phyloP scores from a whole-genome alignment of 2,329 filamentous ascomycete species.

The Periconia macrospinosa region DNA sequence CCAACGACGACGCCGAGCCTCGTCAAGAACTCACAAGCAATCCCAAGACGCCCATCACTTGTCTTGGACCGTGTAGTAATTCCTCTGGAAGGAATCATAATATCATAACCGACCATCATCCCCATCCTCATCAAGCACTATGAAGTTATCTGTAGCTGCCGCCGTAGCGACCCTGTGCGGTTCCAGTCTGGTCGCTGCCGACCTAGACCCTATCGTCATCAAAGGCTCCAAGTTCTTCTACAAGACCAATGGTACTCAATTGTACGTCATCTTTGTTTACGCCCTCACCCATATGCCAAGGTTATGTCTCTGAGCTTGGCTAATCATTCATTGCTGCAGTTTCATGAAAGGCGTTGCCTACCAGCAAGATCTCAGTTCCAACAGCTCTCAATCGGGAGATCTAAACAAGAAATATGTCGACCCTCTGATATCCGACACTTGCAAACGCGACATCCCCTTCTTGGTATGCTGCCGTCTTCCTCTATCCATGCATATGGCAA shows the following conservation, averaged over 20 bases:
- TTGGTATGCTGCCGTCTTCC: neutral
- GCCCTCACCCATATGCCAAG: neutral
- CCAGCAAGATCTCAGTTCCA: constrained; percentile 70
- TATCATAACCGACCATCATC: constrained; percentile 1
- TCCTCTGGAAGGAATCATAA: constrained; percentile 17
- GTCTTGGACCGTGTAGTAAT: constrained; percentile 20
- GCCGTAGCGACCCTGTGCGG: constrained; percentile 58
- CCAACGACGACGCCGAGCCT: constrained; percentile 1
- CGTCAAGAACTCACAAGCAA: constrained; percentile 21
- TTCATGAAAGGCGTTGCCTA: constrained; percentile 95
- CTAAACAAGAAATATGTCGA: constrained; percentile 67
- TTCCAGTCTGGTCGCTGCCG: constrained; percentile 53
- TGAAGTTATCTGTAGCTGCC: constrained; percentile 57
- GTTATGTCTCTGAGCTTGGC: constrained; percentile 7
- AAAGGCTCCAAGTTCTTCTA: constrained; percentile 92
- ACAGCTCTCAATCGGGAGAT: constrained; percentile 56
- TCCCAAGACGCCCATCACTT: constrained; percentile 25
- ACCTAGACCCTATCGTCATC: constrained; percentile 66
- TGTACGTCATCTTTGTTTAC: constrained; percentile 35
- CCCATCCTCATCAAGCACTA: constrained; percentile 51
- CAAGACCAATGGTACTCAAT: constrained; percentile 75
- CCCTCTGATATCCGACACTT: constrained; percentile 75
- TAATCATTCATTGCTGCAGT: constrained; percentile 41
- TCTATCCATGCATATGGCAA: neutral
- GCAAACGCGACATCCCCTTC: constrained; percentile 73